Base-by-base conservation (phyloP, 2,329 filamentous ascomycete species). In the Fusarium protoensiforme region DNA sequence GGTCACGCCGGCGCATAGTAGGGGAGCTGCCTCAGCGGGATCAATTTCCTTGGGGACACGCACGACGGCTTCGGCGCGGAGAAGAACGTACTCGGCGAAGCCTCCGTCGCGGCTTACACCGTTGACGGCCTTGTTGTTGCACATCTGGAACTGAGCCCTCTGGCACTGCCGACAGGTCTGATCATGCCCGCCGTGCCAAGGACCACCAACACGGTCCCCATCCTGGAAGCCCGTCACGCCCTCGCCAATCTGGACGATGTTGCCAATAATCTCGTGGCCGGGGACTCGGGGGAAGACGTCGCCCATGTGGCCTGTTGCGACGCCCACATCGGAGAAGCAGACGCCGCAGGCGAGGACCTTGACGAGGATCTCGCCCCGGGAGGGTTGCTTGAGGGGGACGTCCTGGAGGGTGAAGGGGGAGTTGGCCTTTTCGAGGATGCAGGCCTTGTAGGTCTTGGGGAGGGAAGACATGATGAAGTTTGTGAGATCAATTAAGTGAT, bases 291-390 rank as follows among this genome's bases (percentile, higher is more conserved):
- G 92, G 75, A 88, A 91, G 22, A 86, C 75, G 48, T 88, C 85
- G 13, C 88, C 89, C 48, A 92, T 82, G 6, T 81, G 76, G 27
- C 90, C 89, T 4, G 77, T 54, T 58, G 86, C 83, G 2, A 88
- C 81, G 61, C 80, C 81, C 22, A 82, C 69, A 75, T 94, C 93
- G 1, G 87, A 88, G 79, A 91, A 91, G 81, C 93, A 95, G 57
- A 95, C 88, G 48, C 93, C 93, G 74, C 91, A 93, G 7, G 92
- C 92, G 10, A 91, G 84, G 4, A 94, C 88, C 80, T 94, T 94
- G 80, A 94, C 86, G 29, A 95, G 87, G 4, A 95, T 83, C 76
- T 94, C 85, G 20, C 88, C 87, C 0, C 84, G 79, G 8, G 85
- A 82, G 2, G 92, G 92, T 36, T 84, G 79, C 67, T 87, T 84